Conservation (phyloP, 768 basidiomycete species). For the Lanmaoa pseudosensibilis region DNA sequence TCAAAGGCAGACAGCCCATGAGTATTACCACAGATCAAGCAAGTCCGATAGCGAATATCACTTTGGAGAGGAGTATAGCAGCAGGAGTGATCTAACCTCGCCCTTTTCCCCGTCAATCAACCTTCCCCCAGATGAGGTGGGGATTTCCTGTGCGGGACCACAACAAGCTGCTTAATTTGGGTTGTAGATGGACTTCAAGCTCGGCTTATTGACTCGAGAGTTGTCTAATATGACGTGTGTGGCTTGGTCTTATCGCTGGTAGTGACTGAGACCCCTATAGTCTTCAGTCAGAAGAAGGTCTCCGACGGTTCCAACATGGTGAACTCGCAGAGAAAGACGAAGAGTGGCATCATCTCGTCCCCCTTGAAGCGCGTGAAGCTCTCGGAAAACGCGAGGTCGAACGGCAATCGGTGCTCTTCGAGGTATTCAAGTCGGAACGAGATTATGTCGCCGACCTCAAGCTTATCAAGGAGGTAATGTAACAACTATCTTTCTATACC, state of each 20-base stretch:
- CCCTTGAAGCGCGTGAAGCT: constrained; percentile 64
- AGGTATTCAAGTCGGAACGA: constrained; percentile 85
- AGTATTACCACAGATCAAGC: constrained; percentile 39
- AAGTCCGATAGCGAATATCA: constrained; percentile 37
- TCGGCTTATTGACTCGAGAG: constrained; percentile 35
- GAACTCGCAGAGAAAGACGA: constrained; percentile 65
- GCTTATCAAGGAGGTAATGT: constrained; percentile 59
- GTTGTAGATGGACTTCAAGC: constrained; percentile 25
- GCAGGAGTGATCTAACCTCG: constrained; percentile 24
- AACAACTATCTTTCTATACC: background rate
- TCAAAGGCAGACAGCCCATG: constrained; percentile 29
- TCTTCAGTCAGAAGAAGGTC: constrained; percentile 59
- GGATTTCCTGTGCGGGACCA: constrained; percentile 28
- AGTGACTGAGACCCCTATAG: constrained; percentile 36
- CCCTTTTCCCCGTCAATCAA: constrained; percentile 36
- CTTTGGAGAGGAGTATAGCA: constrained; percentile 15
- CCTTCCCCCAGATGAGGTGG: constrained; percentile 41
- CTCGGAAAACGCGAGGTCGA: constrained; percentile 78
- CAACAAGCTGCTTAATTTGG: constrained; percentile 6
- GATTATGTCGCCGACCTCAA: constrained; percentile 85
- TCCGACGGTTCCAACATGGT: constrained; percentile 68
- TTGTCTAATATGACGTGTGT: constrained; percentile 43
- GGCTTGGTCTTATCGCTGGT: background rate
- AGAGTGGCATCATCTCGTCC: constrained; percentile 83
- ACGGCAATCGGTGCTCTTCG: constrained; percentile 85